phyloP scores from a whole-genome alignment of 352 stramenopile species.

The Pseudoperonospora humuli region DNA sequence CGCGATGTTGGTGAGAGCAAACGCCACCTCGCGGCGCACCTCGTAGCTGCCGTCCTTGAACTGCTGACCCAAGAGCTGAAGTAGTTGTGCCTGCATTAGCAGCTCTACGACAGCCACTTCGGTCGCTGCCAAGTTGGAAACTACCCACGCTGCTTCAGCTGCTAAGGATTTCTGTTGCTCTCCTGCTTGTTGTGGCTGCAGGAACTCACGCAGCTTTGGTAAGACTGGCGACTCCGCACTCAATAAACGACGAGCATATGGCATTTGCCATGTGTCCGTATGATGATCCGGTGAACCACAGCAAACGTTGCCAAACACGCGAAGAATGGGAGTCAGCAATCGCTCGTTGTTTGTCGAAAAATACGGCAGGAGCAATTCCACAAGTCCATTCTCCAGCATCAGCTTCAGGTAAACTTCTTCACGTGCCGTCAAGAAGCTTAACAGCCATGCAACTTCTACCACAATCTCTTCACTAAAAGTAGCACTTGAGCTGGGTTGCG shows the following conservation, averaged over 20 bases:
- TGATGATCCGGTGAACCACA: constrained; percentile 58
- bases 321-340: constrained; percentile 65
- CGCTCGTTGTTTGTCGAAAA: constrained; percentile 54
- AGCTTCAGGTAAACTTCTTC: constrained; percentile 62
- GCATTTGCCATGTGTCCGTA: constrained; percentile 66
- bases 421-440: constrained; percentile 82
- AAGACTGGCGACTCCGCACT: constrained; percentile 43
- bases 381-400: constrained; percentile 50
- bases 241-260: constrained; percentile 42
- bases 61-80: constrained; percentile 46
- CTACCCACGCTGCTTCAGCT: constrained; percentile 61
- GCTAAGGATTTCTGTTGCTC: constrained; percentile 31
- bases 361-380: constrained; percentile 47
- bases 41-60: constrained; percentile 61
- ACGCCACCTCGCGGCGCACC: constrained; percentile 64
- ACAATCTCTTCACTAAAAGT: constrained; percentile 46
- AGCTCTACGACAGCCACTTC: constrained; percentile 47
- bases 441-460: constrained; percentile 76
- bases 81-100: constrained; percentile 40
- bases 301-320: constrained; percentile 77
- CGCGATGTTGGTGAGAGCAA: constrained; percentile 66
- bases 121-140: constrained; percentile 67
- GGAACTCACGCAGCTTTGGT: constrained; percentile 47
- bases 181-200: constrained; percentile 22
- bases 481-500: constrained; percentile 13